Base-by-base conservation (phyloP, 2,329 filamentous ascomycete genomes). In the Cladorrhinum sp. region DNA sequence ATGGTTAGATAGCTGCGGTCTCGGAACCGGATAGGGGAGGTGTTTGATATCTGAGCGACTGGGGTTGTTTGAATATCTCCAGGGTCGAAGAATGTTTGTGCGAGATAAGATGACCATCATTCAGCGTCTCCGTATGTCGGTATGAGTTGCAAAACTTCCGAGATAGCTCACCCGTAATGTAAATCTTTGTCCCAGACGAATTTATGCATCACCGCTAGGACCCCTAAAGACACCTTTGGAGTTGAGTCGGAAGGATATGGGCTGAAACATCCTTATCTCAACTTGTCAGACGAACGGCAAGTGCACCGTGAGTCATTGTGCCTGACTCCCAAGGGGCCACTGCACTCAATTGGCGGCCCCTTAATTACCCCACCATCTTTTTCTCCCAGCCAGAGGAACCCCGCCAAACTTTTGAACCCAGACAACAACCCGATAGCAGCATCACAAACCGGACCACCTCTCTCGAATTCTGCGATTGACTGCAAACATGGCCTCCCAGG, bases 401-500 rank as follows among this genome's bases (percentile, higher is more conserved):
- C 62, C 62, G 60, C 64, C 64, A 64, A 57, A 21, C 21, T 26
- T 26, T 50, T 46, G 12, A 28, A 55, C 57, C 39, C 50, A 57
- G 10, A 30, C 18, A 30, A 28, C 21, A 30, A 28, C 46, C 48
- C 46, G 53, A 57, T 55, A 53, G 56, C 33, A 39, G 60, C 36
- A 42, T 51, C 12, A 57, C 28, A 61, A 3, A 61, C 48, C 26
- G 4, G 14, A 46, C 33, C 21, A 14, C 20, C 48, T 21, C 24
- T 24, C 26, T 33, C 36, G 61, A 58, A 50, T 21, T 56, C 54
- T 56, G 62, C 64, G 64, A 71, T 68, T 69, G 67, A 64, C 48
- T 55, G 55, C 60, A 64, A 72, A 58, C 63, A 80, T 80, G 77
- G 73, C 77, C 57, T 68, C 78, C 48, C 77, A 81, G 70, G 80